A percentile compares a stretch with the other conserved stretches of the same genome.
phyloP scores from a whole-genome alignment of 2,329 filamentous ascomycete species.

The Alternaria sp. region DNA sequence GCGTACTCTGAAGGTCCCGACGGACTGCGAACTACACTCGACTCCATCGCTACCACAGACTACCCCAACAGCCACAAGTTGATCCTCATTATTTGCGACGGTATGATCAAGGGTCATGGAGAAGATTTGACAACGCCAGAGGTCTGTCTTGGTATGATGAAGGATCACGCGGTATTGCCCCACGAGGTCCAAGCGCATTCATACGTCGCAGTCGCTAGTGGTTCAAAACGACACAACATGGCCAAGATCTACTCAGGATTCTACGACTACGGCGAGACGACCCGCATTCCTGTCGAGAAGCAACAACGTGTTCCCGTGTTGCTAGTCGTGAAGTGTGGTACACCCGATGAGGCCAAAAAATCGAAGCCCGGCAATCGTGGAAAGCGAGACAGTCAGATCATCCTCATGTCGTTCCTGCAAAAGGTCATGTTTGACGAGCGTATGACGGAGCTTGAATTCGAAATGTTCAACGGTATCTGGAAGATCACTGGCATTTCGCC shows the following conservation, averaged over 20 bases:
- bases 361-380: slow-evolving; percentile 95
- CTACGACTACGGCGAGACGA: slow-evolving; percentile 91
- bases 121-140: slow-evolving; percentile 89
- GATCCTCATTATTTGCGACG: slow-evolving; percentile 95
- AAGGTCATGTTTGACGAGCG: slow-evolving; percentile 99
- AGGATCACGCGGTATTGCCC: slow-evolving; percentile 79
- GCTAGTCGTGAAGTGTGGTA: slow-evolving; percentile 93
- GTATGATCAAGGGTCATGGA: slow-evolving; percentile 95
- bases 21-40: slow-evolving; percentile 89
- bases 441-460: slow-evolving; percentile 98
- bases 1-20: slow-evolving; percentile 96
- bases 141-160: slow-evolving; percentile 91
- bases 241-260: slow-evolving; percentile 98
- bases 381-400: slow-evolving; percentile 98
- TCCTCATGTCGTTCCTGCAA: slow-evolving; percentile 98
- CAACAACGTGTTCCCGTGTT: slow-evolving; percentile 99
- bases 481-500: slow-evolving; percentile 98
- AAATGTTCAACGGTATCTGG: slow-evolving; percentile 99
- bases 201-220: slow-evolving; percentile 94
- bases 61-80: slow-evolving; percentile 99
- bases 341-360: slow-evolving; percentile 80
- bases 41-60: slow-evolving; percentile 96
- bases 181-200: slow-evolving; percentile 90
- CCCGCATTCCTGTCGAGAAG: slow-evolving; percentile 80
- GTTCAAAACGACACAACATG: slow-evolving; percentile 99